Base-by-base conservation (phyloP, 2,329 filamentous ascomycete species). In the Penicillium palitans region DNA sequence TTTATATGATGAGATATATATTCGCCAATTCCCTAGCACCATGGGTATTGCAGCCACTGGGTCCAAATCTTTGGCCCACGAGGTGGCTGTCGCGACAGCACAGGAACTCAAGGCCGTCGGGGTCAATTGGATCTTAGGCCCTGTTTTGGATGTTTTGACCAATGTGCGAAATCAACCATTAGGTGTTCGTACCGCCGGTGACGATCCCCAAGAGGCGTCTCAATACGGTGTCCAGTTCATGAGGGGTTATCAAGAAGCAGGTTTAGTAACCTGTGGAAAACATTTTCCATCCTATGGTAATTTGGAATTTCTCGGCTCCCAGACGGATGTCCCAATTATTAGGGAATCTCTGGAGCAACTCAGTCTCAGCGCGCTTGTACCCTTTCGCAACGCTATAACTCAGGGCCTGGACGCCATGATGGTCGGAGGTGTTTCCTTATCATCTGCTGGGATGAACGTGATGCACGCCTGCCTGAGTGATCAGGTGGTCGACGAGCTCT, bases 221-320 rank as follows among this genome's bases (percentile, higher is more conserved):
- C 89, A 92, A 58, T 98, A 93, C 76, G 91, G 91, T 49, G 90
- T 96, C 47, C 90, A 93, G 25, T 91, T 90, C 59, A 90, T 98
- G 79, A 93, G 90, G 71, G 95, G 95, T 44, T 96, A 96, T 74
- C 92, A 93, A 68, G 91, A 96, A 72, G 93, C 90, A 12, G 93
- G 93, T 0, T 78, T 97, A 46, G 90, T 88, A 2, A 96, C 91
- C 0, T 92, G 95, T 70, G 93, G 93, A 57, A 98, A 98, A 74
- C 93, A 98, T 74, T 97, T 98, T 67, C 93, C 93, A 4, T 96
- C 92, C 0, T 98, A 97, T 70, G 93, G 93, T 33, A 97, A 96
- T 68, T 81, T 98, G 19, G 93, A 97, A 72, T 96, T 97, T 67
- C 84, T 96, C 2, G 93, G 92, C 13, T 96, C 92, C 5, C 93